Base-by-base conservation (phyloP, 1,139 yeast species). In the Scheffersomyces titani region DNA sequence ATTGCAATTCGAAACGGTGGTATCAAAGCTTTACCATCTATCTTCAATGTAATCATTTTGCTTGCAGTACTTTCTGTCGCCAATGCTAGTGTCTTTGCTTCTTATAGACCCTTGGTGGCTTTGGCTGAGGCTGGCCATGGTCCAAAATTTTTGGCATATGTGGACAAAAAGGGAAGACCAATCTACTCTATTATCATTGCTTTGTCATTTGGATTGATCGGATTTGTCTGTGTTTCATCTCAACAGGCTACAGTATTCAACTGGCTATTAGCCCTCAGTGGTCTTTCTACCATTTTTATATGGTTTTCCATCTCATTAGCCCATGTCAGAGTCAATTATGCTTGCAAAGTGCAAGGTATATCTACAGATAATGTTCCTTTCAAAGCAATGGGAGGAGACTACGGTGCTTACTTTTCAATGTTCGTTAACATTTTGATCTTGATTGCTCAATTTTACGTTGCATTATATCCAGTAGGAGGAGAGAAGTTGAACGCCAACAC, bases 241-340 rank as follows among this genome's bases (percentile, higher is more conserved):
- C 52, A 55, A 19, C 64, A 66, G 49, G 61, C 59, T 3, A 57
- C 56, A 2, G 70, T 68, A 16, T 78, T 78, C 60, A 66, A 60
- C 36, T 78, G 82, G 82, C 68, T 78, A 55, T 68, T 77, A 55
- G 75, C 80, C 55, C 71, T 77, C 5, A 69, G 76, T 54, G 81
- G 80, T 4, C 68, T 78, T 55, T 72, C 78, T 44, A 74, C 81
- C 13, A 66, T 78, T 46, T 76, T 77, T 62, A 69, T 73, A 49
- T 78, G 82, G 82, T 70, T 73, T 19, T 59, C 69, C 13, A 65
- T 67, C 49, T 56, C 68, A 9, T 61, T 66, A 24, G 61, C 70
- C 7, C 69, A 67, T 49, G 63, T 68, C 46, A 59, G 70, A 49
- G 67, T 67, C 58, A 63, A 69, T 49, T 60, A 62, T 6, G 72